Base-by-base conservation (phyloP, 2,329 filamentous ascomycete species). In the Fusarium dlaminii region DNA sequence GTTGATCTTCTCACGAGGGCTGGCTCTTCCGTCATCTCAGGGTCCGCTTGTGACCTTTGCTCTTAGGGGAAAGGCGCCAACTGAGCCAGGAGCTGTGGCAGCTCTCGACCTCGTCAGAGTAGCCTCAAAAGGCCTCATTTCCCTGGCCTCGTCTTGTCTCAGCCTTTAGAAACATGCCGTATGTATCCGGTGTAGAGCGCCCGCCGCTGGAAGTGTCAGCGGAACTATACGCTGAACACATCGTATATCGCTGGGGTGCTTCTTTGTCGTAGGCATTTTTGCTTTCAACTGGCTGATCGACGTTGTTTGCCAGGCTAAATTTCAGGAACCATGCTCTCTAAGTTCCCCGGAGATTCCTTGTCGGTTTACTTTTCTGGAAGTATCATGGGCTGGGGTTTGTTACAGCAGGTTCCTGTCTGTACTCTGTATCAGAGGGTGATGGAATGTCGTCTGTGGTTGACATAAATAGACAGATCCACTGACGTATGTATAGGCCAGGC, bases 61-160 rank as follows among this genome's bases (percentile, higher is more conserved):
- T 36, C 24, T 40, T 59, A 42, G 29, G 49, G 52, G 15, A 39
- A 49, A 46, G 17, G 42, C 49, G 27, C 24, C 32, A 49, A 34
- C 42, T 58, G 32, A 48, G 48, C 49, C 48, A 30, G 42, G 42
- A 59, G 57, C 43, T 57, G 48, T 39, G 46, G 32, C 43, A 49
- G 62, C 49, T 48, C 70, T 67, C 39, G 46, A 48, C 61, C 34
- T 64, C 71, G 63, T 63, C 67, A 72, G 68, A 68, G 43, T 30
- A 57, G 49, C 64, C 64, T 58, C 49, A 49, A 63, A 75, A 73
- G 68, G 64, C 72, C 72, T 74, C 72, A 74, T 75, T 73, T 70
- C 54, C 43, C 43, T 46, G 27, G 27, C 40, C 63, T 48, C 43
- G 63, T 43, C 52, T 37, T 65, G 40, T 54, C 51, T 59, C 27